A percentile compares a stretch with the other conserved stretches of the same genome.
Conservation (phyloP, 176 grass and related monocot genomes). For the Raddia distichophylla region DNA sequence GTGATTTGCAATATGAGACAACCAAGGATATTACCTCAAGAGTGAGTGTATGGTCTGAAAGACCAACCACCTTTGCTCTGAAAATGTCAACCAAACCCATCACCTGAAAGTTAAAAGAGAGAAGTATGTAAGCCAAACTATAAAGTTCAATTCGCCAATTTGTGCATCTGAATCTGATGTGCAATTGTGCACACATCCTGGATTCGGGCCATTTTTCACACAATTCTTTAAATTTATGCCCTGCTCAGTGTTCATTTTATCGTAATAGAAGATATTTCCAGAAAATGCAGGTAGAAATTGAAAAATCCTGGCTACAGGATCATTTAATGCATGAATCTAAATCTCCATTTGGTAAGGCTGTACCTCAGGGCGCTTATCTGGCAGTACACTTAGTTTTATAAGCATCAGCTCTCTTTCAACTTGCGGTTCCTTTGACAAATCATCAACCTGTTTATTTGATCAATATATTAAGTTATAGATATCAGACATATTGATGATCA, state of each 20-base stretch:
- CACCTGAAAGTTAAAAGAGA: conserved; percentile 48
- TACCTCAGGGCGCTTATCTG: conserved; percentile 69
- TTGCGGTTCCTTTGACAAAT: conserved; percentile 69
- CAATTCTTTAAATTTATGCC: not conserved
- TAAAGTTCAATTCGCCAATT: not conserved
- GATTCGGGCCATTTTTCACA: not conserved
- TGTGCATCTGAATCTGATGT: not conserved
- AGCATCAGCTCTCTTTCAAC: conserved; percentile 88
- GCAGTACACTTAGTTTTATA: conserved; percentile 73
- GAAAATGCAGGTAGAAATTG: conserved; percentile 10
- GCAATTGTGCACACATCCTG: not conserved
- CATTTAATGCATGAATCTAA: not conserved
- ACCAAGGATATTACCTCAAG: conserved; percentile 52
- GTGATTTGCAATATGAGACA: conserved; percentile 21
- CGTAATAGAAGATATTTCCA: not conserved
- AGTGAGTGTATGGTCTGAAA: conserved; percentile 67
- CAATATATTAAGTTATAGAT: conserved; percentile 15
- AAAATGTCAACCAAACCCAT: conserved; percentile 76
- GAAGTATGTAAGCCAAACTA: not conserved
- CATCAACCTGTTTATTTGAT: conserved; percentile 52
- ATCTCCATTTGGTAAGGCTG: not conserved
- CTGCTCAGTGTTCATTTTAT: not conserved
- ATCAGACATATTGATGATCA: conserved; percentile 11
- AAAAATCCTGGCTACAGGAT: not conserved
- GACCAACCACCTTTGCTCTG: conserved; percentile 69